These are phyloP conservation scores for Physcomitrium patens DNA, from an alignment of 225 moss, liverwort and hornwort species.

Conservation along the genomic window DNA sequence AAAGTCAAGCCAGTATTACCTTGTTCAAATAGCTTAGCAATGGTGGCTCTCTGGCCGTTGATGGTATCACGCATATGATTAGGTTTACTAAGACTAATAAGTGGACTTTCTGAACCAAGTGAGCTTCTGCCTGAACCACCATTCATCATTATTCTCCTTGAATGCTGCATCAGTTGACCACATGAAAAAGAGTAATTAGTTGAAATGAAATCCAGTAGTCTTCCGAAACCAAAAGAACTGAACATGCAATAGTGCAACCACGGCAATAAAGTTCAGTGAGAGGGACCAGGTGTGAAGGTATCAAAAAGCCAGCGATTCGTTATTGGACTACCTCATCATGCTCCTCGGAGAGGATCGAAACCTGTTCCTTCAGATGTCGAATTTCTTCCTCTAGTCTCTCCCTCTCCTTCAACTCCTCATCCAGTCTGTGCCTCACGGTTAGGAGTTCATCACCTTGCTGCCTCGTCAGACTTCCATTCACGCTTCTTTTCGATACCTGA, in stretches of 20 bases:
- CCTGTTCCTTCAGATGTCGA: conserved; percentile 74
- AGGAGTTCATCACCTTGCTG: conserved; percentile 67
- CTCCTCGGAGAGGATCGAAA: conserved; percentile 68
- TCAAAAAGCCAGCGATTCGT: neutral
- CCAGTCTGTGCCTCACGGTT: conserved; percentile 55
- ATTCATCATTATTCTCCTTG: conserved; percentile 71
- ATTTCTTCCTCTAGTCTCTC: conserved; percentile 62
- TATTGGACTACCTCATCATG: conserved; percentile 60
- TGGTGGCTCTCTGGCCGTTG: conserved; percentile 94
- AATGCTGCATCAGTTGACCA: conserved; percentile 38
- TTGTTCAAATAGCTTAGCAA: conserved; percentile 98
- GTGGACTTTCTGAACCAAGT: conserved; percentile 84
- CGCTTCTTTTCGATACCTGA: conserved; percentile 40
- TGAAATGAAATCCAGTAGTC: neutral
- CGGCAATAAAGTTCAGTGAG: neutral
- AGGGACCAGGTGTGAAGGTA: conserved; percentile 4
- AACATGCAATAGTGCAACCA: neutral
- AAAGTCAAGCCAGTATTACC: conserved; percentile 35
- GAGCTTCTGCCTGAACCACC: conserved; percentile 76
- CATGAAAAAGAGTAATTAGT: neutral
- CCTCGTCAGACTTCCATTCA: conserved; percentile 48
- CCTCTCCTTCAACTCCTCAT: conserved; percentile 57
- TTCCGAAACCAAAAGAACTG: neutral
- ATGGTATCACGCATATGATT: conserved; percentile 92
- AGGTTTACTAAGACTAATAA: conserved; percentile 56